These are phyloP conservation scores for Leucosporidium creatinivorum DNA, from an alignment of 768 basidiomycete species.

Conservation along the genomic window DNA sequence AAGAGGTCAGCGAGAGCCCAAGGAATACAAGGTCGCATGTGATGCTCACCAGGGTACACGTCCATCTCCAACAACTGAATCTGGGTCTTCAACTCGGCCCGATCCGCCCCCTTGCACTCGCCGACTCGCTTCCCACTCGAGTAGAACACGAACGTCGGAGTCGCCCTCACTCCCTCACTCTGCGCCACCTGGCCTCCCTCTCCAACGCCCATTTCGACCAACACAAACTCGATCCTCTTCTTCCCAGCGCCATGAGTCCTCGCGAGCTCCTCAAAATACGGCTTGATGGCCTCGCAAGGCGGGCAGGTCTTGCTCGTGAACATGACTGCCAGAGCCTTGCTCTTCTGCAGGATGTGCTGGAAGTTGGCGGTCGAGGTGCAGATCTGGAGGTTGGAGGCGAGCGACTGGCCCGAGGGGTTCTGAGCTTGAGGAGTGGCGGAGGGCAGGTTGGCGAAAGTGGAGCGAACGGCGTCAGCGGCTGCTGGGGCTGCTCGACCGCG, in stretches of 20 bases:
- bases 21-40: too few relatives aligned
- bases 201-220: constrained; percentile 69
- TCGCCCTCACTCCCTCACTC: constrained; percentile 62
- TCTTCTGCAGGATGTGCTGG: constrained; percentile 55
- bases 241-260: constrained; percentile 35
- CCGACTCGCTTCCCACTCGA: constrained; percentile 61
- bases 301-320: constrained; percentile 71
- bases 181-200: constrained; percentile 55
- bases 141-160: constrained; percentile 87
- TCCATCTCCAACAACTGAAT: constrained; percentile 66
- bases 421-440: constrained; percentile 17
- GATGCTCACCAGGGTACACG: constrained; percentile 71
- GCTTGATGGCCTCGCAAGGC: constrained; percentile 76
- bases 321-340: constrained; percentile 68
- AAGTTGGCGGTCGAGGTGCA: constrained; percentile 70
- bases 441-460: constrained; percentile 36
- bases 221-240: constrained; percentile 66
- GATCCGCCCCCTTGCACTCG: constrained; percentile 66
- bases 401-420: constrained; percentile 43
- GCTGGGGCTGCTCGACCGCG: constrained; percentile 33
- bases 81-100: constrained; percentile 61
- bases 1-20: neutral
- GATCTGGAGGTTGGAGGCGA: constrained; percentile 60
- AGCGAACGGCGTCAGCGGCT: neutral
- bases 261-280: constrained; percentile 71